Base-by-base conservation (phyloP, 2,329 filamentous ascomycete species). In the Colletotrichum eleusines region DNA sequence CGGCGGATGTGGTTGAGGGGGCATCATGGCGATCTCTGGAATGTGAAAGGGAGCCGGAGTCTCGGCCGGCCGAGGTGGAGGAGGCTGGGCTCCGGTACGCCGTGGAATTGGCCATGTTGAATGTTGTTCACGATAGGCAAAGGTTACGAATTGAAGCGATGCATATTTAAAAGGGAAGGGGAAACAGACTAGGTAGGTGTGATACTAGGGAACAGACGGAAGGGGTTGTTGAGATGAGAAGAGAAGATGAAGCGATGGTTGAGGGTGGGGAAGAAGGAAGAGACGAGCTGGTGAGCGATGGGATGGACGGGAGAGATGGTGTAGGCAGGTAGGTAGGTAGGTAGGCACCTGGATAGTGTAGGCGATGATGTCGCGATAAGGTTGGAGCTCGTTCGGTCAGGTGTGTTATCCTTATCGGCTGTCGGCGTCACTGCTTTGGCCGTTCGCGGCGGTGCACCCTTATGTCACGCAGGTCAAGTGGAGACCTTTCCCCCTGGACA, bases 21-120 rank as follows among this genome's bases (percentile, higher is more conserved):
- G 80, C 80, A 60, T 81, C 76, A 68, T 75, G 76, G 50, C 68
- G 57, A 58, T 69, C 66, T 72, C 58, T 60, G 66, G 72, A 73
- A 66, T 64, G 53, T 44, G 69, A 61, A 40, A 70, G 66, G 40
- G 72, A 70, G 48, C 38, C 62, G 40, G 72, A 70, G 53, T 50
- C 66, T 66, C 62, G 69, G 69, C 58, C 66, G 69, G 54, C 72
- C 20, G 73, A 74, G 31, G 69, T 63, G 44, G 73, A 73, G 57
- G 73, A 74, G 63, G 71, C 72, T 62, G 51, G 58, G 59, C 72
- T 74, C 28, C 67, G 63, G 62, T 69, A 70, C 23, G 70, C 62
- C 20, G 63, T 54, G 12, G 71, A 71, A 31, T 72, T 66, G 31
- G 71, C 71, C 72, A 73, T 73, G 72, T 63, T 73, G 65, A 71